Conservation (phyloP, 495 filamentous ascomycete genomes). For the Talaromyces stipitatus region DNA sequence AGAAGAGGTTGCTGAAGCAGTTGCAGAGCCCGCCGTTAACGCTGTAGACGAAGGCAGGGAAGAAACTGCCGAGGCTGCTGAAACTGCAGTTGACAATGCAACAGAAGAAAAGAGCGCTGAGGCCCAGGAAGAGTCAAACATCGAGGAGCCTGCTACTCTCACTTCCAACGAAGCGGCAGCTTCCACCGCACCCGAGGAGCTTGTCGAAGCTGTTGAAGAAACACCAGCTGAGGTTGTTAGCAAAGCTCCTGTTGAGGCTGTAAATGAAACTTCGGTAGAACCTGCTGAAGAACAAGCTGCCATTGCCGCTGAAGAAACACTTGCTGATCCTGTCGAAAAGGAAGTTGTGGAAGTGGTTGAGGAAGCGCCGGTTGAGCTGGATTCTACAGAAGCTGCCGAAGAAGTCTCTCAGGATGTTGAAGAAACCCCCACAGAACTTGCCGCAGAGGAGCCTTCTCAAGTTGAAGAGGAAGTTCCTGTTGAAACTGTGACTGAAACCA, state of each 20-base stretch:
- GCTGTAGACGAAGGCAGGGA: constrained; percentile 20
- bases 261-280: not conserved
- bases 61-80: constrained; percentile 12
- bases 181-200: not conserved
- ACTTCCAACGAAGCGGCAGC: not conserved
- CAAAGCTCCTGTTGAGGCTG: not conserved
- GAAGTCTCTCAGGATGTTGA: not conserved
- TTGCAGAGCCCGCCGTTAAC: not conserved
- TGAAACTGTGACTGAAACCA: not conserved
- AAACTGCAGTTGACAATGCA: not conserved
- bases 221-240: not conserved
- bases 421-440: not conserved
- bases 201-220: not conserved
- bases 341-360: not conserved
- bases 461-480: not conserved
- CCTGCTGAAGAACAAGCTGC: not conserved
- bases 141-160: not conserved
- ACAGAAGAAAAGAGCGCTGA: not conserved
- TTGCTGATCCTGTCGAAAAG: not conserved
- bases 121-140: not conserved
- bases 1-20: not conserved
- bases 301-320: not conserved
- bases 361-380: not conserved
- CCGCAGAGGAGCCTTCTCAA: not conserved
- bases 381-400: too few relatives aligned